Evolutionary conservation across 768 basidiomycete genomes (phyloP).

Genomic region (Hortiboletus flavorubellus): DNA sequence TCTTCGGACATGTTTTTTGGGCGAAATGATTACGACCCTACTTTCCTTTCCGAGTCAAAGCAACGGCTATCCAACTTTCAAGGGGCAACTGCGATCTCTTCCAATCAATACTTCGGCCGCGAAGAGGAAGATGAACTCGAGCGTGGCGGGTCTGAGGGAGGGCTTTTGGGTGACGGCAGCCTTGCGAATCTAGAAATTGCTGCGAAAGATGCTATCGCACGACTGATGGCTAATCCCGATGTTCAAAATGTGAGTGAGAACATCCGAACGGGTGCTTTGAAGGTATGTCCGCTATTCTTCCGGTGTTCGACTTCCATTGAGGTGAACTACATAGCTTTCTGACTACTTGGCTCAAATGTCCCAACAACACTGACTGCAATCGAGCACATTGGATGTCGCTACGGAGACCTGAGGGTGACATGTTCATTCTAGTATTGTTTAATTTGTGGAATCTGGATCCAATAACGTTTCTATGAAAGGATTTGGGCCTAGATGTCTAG

Average conservation of each 20-base stretch:
- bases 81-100: conserved; percentile 91
- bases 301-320: not conserved
- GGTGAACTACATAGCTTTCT: conserved; percentile 41
- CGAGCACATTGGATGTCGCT: not conserved
- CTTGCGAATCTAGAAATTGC: conserved; percentile 58
- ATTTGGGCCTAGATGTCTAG: not conserved
- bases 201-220: conserved; percentile 72
- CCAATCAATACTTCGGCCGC: conserved; percentile 94
- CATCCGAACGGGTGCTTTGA: conserved; percentile 76
- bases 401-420: not conserved
- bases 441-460: conserved; percentile 9
- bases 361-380: conserved; percentile 34
- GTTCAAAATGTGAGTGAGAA: conserved; percentile 82
- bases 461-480: not conserved
- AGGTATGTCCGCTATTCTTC: conserved; percentile 46
- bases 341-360: conserved; percentile 73
- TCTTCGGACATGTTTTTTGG: conserved; percentile 98
- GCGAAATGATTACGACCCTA: conserved; percentile 80
- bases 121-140: conserved; percentile 64
- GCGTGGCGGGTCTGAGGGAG: conserved; percentile 50
- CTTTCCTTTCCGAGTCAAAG: conserved; percentile 70
- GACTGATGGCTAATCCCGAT: conserved; percentile 80
- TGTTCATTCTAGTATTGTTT: conserved; percentile 8
- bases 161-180: conserved; percentile 45
- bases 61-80: conserved; percentile 79